Base-by-base conservation (phyloP, 441 rosid genomes). In the Gossypium gossypioides region DNA sequence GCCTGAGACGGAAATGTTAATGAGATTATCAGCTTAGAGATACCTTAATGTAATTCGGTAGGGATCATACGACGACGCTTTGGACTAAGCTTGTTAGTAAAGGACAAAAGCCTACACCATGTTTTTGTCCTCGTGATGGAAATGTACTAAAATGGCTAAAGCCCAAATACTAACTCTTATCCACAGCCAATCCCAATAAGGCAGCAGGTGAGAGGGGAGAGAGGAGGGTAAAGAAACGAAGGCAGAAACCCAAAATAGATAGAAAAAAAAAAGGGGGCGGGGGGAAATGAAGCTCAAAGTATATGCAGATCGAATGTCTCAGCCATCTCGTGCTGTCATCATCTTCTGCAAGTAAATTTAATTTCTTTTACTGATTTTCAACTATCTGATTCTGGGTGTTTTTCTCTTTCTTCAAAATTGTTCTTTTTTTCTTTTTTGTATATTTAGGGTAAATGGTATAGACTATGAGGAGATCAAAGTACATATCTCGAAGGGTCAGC, bases 291-390 rank as follows among this genome's bases (percentile, higher is more conserved):
- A 69, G 85, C 89, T 93, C 51, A 87, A 91, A 83, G 85, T 91
- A 4, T 93, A 87, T 51, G 89, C 79, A 0, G 93, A 93, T 74
- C 91, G 96, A 18, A 80, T 87, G 93, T 93, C 97, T 13, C 93
- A 89, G 85, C 98, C 97, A 6, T 77, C 89, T 55, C 89, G 96
- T 0, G 98, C 96, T 29, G 74, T 91, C 13, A 54, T 93, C 72
- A 82, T 93, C 81, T 87, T 91, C 87, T 93, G 98, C 97, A 88
- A 93, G 97, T 91, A 84, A 63, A 68, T 54, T n/a, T 51, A 0
- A 29, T 27, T 8, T n/a, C 3, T 19, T 56, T 50, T 2, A 6
- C 18, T 13, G 27, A 4, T 58, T 58, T 58, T 13, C 9, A 27
- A 6, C 46, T 16, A 15, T 32, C 48, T 32, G 32, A 27, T 27